A percentile compares a stretch with the other conserved stretches of the same genome.
Conservation (phyloP, 1,284 basidiomycete genomes). For the Leccinum pachyderme region DNA sequence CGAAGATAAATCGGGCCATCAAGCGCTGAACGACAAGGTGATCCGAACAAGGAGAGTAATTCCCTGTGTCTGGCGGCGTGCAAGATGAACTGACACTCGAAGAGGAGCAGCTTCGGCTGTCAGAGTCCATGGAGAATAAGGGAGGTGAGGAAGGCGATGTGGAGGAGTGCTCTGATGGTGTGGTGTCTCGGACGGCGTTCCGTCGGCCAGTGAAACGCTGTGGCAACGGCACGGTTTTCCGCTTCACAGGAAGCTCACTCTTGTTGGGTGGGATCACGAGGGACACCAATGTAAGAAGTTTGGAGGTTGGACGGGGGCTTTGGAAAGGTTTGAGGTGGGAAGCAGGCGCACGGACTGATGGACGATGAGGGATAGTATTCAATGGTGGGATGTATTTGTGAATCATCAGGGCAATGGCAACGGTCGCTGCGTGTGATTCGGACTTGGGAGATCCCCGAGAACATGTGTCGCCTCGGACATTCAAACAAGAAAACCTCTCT, state of each 20-base stretch:
- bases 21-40: slow-evolving; percentile 1
- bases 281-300: slow-evolving; percentile 15
- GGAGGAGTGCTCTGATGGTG: slow-evolving; percentile 13
- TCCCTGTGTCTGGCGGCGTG: neutral
- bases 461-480: slow-evolving; percentile 12
- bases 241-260: neutral
- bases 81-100: slow-evolving; percentile 1
- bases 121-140: slow-evolving; percentile 3
- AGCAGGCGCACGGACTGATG: neutral
- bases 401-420: slow-evolving; percentile 17
- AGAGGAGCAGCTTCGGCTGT: slow-evolving; percentile 2
- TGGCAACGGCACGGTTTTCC: slow-evolving; percentile 12
- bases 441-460: neutral
- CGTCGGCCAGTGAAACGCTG: slow-evolving; percentile 2
- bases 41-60: neutral
- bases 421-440: slow-evolving; percentile 13
- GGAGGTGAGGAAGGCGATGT: slow-evolving; percentile 2
- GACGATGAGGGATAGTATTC: neutral
- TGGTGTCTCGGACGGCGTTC: neutral
- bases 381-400: neutral
- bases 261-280: neutral
- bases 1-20: neutral
- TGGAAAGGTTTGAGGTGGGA: slow-evolving; percentile 5
- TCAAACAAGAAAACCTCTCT: slow-evolving; percentile 18
- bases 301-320: slow-evolving; percentile 1